These are phyloP conservation scores for Stylonectria norvegica DNA, from an alignment of 2,329 filamentous ascomycete genomes.

Conservation along the genomic window DNA sequence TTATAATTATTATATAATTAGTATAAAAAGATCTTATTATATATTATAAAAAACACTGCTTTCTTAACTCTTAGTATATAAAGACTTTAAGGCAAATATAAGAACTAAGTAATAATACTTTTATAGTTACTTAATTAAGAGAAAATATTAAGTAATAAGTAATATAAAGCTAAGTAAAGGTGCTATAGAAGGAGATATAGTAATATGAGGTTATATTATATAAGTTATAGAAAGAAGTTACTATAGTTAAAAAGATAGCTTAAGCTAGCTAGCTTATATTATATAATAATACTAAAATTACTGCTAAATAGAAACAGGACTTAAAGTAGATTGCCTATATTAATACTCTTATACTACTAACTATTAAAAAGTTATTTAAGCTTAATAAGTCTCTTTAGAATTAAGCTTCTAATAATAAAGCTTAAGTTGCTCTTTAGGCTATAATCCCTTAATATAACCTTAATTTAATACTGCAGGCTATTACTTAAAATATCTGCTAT, in stretches of 20 bases:
- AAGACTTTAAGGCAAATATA: background rate
- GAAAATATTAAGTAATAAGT: background rate
- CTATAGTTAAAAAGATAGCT: background rate
- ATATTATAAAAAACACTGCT: background rate
- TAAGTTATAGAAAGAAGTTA: background rate
- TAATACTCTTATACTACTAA: no score
- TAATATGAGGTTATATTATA: background rate
- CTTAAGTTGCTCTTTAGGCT: background rate
- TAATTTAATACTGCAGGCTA: background rate
- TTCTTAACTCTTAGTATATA: background rate
- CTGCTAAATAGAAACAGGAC: background rate
- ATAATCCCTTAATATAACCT: no score
- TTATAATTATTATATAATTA: background rate
- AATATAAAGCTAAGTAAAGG: background rate
- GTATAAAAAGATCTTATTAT: background rate
- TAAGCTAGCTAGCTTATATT: background rate
- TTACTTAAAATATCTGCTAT: no score
- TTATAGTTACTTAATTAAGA: background rate
- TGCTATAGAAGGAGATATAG: background rate
- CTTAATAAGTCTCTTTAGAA: no score
- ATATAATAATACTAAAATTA: background rate
- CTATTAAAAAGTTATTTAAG: no score
- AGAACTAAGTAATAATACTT: background rate
- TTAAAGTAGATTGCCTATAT: background rate
- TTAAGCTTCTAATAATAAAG: background rate